Base-by-base conservation (phyloP, 345 rosid species). In the Arabidopsis thaliana region DNA sequence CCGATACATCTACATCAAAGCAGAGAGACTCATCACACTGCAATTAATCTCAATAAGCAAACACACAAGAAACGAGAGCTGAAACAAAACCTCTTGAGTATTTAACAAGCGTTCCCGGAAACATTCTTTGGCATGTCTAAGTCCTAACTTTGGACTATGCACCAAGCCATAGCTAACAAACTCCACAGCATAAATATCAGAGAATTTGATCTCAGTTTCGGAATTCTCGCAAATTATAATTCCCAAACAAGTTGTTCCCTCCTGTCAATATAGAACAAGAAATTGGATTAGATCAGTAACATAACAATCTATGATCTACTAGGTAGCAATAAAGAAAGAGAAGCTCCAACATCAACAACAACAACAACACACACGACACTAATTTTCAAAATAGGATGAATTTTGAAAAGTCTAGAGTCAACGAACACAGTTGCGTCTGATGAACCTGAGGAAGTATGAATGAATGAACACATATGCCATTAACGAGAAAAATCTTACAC, bases 151-250 rank as follows among this genome's bases (percentile, higher is more conserved):
- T 37, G 78, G 77, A 77, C 80, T 82, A 75, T 65, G 88, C 66
- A 83, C 64, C 25, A 68, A 56, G 45, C 86, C 89, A 30, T 79
- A 58, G 65, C 71, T 72, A 13, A 48, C 62, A 40, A 87, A 78
- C 85, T 91, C 97, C 51, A 85, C 90, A 53, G 88, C 89, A 81
- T 94, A 94, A 32, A 84, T 70, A 74, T 91, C 94, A 69, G 85
- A 80, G 77, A 91, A 82, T 11, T 69, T 80, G 63, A 90, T 82
- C 76, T 76, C 82, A 8, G 69, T 75, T 41, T 83, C 66, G 33
- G 72, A 46, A 41, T 76, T 74, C 45, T 83, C 83, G 23, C 22
- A 53, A 76, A 69, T 57, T 79, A 73, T 81, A 62, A 85, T 73
- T 75, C 93, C 88, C 70, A 83, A 81, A 79, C 95, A 89, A 50